phyloP scores from a whole-genome alignment of 495 filamentous ascomycete species.

The Trichoderma virens region DNA sequence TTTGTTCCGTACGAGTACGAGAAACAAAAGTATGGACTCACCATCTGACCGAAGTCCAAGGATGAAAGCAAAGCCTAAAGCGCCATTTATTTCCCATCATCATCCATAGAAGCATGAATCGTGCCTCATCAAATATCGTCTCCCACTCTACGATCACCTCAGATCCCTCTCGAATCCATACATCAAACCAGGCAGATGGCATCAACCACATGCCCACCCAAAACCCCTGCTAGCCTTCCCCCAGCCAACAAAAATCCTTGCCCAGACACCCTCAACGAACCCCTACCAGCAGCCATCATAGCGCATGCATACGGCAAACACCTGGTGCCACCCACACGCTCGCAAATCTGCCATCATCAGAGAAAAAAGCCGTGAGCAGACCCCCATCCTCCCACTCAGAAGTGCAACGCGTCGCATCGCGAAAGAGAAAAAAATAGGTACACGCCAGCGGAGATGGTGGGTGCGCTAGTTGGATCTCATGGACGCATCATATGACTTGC shows the following conservation, averaged over 20 bases:
- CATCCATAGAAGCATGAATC: background rate
- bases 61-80: too few relatives aligned
- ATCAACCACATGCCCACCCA: background rate
- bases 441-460: background rate
- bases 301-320: background rate
- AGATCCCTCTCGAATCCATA: background rate
- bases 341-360: background rate
- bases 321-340: background rate
- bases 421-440: background rate
- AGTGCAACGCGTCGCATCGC: too few relatives aligned
- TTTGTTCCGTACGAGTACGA: too few relatives aligned
- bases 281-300: background rate
- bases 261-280: background rate
- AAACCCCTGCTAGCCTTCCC: background rate
- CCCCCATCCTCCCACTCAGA: background rate
- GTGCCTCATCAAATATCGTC: background rate
- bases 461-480: background rate
- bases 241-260: background rate
- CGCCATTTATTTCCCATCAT: too few relatives aligned
- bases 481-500: background rate
- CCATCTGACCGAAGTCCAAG: too few relatives aligned
- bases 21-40: too few relatives aligned
- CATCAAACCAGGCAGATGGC: background rate
- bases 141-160: background rate
- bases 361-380: background rate